phyloP scores from a whole-genome alignment of 1,284 basidiomycete genomes.

The Ustilago lituana region DNA sequence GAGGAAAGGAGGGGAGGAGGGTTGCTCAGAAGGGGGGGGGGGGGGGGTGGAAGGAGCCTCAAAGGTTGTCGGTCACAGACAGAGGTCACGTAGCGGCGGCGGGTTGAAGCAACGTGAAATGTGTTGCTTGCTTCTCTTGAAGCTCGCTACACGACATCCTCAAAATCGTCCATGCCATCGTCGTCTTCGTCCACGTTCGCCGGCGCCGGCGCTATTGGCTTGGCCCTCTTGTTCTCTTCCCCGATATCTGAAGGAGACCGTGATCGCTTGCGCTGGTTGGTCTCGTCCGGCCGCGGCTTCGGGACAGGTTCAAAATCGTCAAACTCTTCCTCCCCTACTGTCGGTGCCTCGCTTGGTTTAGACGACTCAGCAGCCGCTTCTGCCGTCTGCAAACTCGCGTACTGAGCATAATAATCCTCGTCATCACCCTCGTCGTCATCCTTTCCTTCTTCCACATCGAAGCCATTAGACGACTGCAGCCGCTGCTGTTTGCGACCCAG shows the following conservation, averaged over 20 bases:
- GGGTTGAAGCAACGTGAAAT: conserved; percentile 1
- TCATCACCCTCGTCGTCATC: conserved; percentile 45
- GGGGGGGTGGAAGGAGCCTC: not conserved
- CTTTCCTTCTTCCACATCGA: conserved; percentile 38
- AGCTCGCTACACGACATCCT: conserved; percentile 56
- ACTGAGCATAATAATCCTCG: conserved; percentile 64
- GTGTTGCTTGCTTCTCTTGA: conserved; percentile 3
- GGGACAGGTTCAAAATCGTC: conserved; percentile 42
- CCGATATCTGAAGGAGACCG: conserved; percentile 19
- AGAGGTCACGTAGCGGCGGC: not conserved
- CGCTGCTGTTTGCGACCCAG: conserved; percentile 72
- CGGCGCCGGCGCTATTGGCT: conserved; percentile 3
- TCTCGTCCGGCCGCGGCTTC: conserved; percentile 5
- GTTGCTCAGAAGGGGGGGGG: not conserved
- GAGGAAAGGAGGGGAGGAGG: not conserved
- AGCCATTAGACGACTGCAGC: conserved; percentile 29
- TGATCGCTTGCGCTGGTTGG: conserved; percentile 30
- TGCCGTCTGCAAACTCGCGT: conserved; percentile 54
- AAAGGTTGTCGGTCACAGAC: conserved; percentile 12
- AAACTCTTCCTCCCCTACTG: conserved; percentile 42
- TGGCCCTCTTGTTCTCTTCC: conserved; percentile 33
- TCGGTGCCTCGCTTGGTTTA: conserved; percentile 24
- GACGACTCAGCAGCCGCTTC: conserved; percentile 43
- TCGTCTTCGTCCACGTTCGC: conserved; percentile 33
- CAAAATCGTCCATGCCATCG: conserved; percentile 60